A percentile compares a stretch with the other conserved stretches of the same genome.
phyloP scores from a whole-genome alignment of 805 yeast genomes.

The Kuraishia floccosa region DNA sequence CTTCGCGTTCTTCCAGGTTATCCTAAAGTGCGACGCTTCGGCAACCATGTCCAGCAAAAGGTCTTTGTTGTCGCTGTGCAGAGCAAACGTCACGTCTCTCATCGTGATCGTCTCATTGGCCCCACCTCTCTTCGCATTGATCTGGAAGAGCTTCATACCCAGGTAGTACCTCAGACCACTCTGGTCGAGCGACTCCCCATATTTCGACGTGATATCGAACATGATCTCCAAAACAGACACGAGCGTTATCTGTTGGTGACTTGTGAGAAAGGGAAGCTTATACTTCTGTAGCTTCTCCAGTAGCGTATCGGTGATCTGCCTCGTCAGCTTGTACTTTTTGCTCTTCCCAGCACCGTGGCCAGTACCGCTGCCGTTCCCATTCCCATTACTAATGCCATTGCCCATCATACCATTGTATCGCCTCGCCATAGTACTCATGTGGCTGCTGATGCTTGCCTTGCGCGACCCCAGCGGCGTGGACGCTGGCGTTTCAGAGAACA shows the following conservation, averaged over 20 bases:
- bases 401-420: too few species aligned
- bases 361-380: constrained; percentile 1
- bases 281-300: constrained; percentile 49
- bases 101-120: constrained; percentile 34
- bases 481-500: neutral
- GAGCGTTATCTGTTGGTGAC: constrained; percentile 86
- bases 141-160: constrained; percentile 57
- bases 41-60: constrained; percentile 41
- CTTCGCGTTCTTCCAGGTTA: constrained; percentile 52
- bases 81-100: constrained; percentile 83
- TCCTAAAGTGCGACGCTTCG: constrained; percentile 24
- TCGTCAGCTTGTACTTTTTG: constrained; percentile 1
- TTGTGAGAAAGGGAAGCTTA: constrained; percentile 69
- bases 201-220: constrained; percentile 35
- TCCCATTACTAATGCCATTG: neutral
- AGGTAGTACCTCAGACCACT: constrained; percentile 65
- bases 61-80: constrained; percentile 72
- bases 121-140: constrained; percentile 16
- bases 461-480: neutral
- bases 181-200: constrained; percentile 33
- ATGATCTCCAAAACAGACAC: constrained; percentile 59
- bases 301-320: constrained; percentile 32
- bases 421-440: neutral
- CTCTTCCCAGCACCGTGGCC: too few species aligned
- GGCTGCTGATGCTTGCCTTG: neutral